Conservation (phyloP, 495 filamentous ascomycete species). For the Apiosordaria backusii region DNA sequence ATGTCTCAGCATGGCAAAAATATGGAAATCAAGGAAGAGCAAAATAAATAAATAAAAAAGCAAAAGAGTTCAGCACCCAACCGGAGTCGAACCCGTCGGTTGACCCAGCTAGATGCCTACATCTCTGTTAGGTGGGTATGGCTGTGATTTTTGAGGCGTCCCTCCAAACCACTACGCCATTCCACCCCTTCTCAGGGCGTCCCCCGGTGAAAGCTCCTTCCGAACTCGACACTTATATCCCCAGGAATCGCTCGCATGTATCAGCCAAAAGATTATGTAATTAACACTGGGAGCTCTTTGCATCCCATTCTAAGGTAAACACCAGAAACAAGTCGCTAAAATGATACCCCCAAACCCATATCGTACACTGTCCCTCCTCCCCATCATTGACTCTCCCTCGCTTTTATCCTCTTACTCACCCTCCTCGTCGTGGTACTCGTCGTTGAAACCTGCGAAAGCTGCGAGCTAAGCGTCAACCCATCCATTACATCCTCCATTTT, state of each 20-base stretch:
- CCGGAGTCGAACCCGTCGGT: no score
- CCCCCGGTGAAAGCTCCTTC: background rate
- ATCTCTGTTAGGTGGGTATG: no score
- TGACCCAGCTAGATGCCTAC: no score
- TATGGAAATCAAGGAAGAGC: no score
- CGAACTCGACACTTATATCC: background rate
- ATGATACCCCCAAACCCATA: background rate
- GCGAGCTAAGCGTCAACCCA: conserved; percentile 7
- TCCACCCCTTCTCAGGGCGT: no score
- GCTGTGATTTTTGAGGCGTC: no score
- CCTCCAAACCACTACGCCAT: no score
- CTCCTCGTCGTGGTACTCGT: background rate
- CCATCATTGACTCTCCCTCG: background rate
- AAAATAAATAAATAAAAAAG: no score
- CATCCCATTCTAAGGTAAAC: background rate
- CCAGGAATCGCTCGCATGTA: background rate
- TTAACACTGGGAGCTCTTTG: background rate
- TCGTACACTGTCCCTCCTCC: background rate
- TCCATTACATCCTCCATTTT: background rate
- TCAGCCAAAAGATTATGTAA: background rate
- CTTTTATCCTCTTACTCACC: background rate
- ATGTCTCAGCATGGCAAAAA: no score
- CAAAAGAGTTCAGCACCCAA: no score
- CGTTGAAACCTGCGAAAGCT: background rate
- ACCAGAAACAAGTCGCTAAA: background rate